phyloP scores from a whole-genome alignment of 2,329 filamentous ascomycete genomes.

The Zalaria obscura region DNA sequence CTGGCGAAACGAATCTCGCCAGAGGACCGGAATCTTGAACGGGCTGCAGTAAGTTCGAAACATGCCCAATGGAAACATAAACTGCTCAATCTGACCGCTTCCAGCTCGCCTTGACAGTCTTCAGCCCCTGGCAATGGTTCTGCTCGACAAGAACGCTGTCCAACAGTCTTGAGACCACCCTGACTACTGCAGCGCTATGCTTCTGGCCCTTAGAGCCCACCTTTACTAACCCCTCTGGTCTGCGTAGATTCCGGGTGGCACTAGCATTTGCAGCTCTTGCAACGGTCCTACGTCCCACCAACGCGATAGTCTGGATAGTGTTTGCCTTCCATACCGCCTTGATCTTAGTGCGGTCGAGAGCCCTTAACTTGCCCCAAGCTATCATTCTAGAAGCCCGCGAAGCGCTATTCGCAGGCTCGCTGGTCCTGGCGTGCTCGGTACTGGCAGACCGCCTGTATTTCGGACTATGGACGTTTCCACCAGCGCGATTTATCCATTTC shows the following conservation, averaged over 20 bases:
- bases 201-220: constrained; percentile 67
- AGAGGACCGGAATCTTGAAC: constrained; percentile 44
- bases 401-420: constrained; percentile 3
- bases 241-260: background rate
- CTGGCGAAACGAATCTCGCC: constrained; percentile 65
- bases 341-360: too few species aligned
- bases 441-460: constrained; percentile 68
- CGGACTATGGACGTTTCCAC: constrained; percentile 73
- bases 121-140: constrained; percentile 94
- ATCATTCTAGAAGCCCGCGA: constrained; percentile 1
- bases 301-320: constrained; percentile 62
- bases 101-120: constrained; percentile 54
- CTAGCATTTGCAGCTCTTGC: constrained; percentile 51
- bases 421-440: constrained; percentile 30
- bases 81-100: constrained; percentile 2
- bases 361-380: background rate
- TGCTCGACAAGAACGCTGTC: constrained; percentile 87
- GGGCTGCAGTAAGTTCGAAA: constrained; percentile 49
- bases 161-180: constrained; percentile 80
- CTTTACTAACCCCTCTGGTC: background rate
- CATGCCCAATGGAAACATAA: background rate
- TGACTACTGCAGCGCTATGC: constrained; percentile 67
- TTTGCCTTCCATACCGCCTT: constrained; percentile 1
- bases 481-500: constrained; percentile 75
- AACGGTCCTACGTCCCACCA: constrained; percentile 79